Evolutionary conservation across 495 filamentous ascomycete genomes (phyloP).

Genomic region (Hyaloscypha finlandica): DNA sequence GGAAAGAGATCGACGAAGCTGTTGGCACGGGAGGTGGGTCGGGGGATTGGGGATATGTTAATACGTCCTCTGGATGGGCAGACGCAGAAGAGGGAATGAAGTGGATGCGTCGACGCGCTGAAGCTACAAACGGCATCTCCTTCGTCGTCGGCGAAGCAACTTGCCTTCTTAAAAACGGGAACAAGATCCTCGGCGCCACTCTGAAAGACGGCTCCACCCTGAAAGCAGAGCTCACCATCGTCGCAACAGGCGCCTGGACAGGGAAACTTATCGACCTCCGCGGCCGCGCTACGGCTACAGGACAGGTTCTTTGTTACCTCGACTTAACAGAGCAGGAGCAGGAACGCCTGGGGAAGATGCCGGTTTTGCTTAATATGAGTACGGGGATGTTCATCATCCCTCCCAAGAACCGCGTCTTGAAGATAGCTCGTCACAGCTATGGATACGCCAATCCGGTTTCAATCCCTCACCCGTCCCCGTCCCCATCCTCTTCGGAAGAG

Average conservation of each 20-base stretch:
- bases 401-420: constrained; percentile 68
- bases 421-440: constrained; percentile 79
- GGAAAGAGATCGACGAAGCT: constrained; percentile 51
- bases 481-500: constrained; percentile 7
- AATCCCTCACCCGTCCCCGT: constrained; percentile 35
- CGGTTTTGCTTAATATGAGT: constrained; percentile 76
- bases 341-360: constrained; percentile 59
- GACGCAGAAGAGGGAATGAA: constrained; percentile 75
- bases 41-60: constrained; percentile 77
- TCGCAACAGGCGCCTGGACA: constrained; percentile 89
- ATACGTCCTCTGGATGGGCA: constrained; percentile 78
- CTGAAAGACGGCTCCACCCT: constrained; percentile 55
- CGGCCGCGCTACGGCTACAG: constrained; percentile 74
- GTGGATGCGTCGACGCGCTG: constrained; percentile 56
- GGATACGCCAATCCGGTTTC: constrained; percentile 75
- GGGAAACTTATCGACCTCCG: constrained; percentile 72
- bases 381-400: constrained; percentile 85
- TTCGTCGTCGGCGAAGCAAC: constrained; percentile 63
- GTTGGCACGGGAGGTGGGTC: constrained; percentile 50
- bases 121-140: constrained; percentile 57
- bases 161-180: constrained; percentile 29
- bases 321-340: constrained; percentile 69
- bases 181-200: constrained; percentile 44
- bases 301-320: constrained; percentile 80
- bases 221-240: constrained; percentile 69